These are phyloP conservation scores for Leccinum laetum DNA, from an alignment of 1,284 basidiomycete species.

Conservation along the genomic window DNA sequence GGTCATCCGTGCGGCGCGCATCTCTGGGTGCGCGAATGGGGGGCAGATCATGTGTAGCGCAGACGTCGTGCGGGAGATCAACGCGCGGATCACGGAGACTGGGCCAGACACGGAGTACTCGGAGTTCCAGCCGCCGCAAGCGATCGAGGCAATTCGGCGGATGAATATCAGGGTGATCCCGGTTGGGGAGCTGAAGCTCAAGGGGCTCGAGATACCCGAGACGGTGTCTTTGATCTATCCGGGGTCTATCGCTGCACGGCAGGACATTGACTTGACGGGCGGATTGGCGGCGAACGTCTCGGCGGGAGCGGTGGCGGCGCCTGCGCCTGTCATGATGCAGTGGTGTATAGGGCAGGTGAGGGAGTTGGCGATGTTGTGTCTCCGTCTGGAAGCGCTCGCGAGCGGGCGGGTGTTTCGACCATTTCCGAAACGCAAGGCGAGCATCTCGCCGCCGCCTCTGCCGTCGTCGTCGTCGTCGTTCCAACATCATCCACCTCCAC, in stretches of 20 bases:
- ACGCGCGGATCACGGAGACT: conserved; percentile 56
- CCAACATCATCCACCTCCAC: neutral
- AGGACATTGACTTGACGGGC: conserved; percentile 57
- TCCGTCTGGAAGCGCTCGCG: conserved; percentile 85
- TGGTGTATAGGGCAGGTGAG: conserved; percentile 76
- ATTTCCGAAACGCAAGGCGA: conserved; percentile 45
- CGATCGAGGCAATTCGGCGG: conserved; percentile 71
- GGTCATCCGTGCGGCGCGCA: conserved; percentile 90
- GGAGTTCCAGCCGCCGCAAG: conserved; percentile 51
- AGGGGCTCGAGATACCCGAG: conserved; percentile 93
- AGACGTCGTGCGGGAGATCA: conserved; percentile 87
- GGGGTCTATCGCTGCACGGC: conserved; percentile 70
- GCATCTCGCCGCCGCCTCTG: conserved; percentile 23
- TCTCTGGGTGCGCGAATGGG: conserved; percentile 67
- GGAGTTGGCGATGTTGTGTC: conserved; percentile 73
- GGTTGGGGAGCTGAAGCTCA: conserved; percentile 91
- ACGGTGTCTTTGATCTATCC: conserved; percentile 87
- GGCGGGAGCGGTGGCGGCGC: neutral
- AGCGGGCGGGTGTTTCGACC: conserved; percentile 63
- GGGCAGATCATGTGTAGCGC: conserved; percentile 95
- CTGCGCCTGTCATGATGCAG: conserved; percentile 17
- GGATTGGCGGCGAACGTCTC: conserved; percentile 35
- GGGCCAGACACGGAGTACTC: conserved; percentile 60
- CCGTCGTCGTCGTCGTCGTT: conserved; percentile 1
- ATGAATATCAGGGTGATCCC: conserved; percentile 76